phyloP scores from a whole-genome alignment of 257 asterid genomes.

The Paulownia fortunei region DNA sequence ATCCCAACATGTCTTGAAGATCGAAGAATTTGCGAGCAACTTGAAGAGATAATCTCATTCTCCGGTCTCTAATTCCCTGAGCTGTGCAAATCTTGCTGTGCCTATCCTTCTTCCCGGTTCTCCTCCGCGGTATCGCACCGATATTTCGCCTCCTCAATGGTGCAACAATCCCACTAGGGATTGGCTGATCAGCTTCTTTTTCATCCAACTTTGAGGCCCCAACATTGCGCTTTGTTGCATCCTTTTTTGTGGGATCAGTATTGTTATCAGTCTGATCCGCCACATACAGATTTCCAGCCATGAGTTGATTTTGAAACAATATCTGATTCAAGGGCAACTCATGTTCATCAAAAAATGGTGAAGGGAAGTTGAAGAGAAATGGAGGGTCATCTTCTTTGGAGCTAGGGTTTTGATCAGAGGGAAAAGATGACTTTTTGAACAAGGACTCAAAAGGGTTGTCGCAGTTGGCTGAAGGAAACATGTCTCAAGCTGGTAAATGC shows the following conservation, averaged over 20 bases:
- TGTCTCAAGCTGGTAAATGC: conserved; percentile 35
- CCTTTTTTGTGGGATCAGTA: neutral
- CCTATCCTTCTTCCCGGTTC: conserved; percentile 68
- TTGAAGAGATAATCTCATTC: conserved; percentile 76
- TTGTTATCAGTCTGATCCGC: neutral
- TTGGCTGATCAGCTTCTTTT: neutral
- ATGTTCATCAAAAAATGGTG: conserved; percentile 53
- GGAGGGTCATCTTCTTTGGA: conserved; percentile 30
- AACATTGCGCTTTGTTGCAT: neutral
- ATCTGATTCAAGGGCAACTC: conserved; percentile 51
- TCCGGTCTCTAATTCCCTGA: conserved; percentile 68
- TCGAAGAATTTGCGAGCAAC: conserved; percentile 77
- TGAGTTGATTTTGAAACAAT: conserved; percentile 40
- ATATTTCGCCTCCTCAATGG: conserved; percentile 34
- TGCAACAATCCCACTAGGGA: neutral
- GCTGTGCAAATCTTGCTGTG: conserved; percentile 90
- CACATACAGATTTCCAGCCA: neutral
- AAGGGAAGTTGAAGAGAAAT: conserved; percentile 48
- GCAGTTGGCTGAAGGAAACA: conserved; percentile 55
- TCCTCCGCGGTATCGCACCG: conserved; percentile 42
- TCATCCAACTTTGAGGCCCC: neutral
- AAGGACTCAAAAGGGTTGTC: conserved; percentile 44
- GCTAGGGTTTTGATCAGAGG: conserved; percentile 47
- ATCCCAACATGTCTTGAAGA: conserved; percentile 77
- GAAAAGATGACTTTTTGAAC: conserved; percentile 29